phyloP scores from a whole-genome alignment of 768 basidiomycete genomes.

The Nevesoporus exiguus region DNA sequence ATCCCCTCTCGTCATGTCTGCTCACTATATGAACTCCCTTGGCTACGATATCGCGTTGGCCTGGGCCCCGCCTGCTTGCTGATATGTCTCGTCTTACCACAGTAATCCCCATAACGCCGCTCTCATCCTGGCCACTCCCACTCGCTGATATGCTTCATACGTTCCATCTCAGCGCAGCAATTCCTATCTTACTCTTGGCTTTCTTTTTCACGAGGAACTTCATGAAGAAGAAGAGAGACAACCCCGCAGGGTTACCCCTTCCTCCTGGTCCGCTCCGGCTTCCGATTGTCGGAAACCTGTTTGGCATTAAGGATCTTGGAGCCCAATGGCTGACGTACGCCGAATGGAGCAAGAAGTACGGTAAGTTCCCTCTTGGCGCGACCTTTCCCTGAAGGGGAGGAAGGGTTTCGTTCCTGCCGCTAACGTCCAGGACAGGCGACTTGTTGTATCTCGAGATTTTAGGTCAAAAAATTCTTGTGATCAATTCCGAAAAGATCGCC shows the following conservation, averaged over 20 bases:
- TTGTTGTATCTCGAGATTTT: constrained; percentile 28
- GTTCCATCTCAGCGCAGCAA: constrained; percentile 3
- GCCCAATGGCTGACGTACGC: constrained; percentile 38
- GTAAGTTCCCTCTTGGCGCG: constrained; percentile 19
- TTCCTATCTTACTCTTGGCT: constrained; percentile 1
- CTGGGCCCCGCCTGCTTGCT: not conserved
- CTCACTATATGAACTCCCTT: not conserved
- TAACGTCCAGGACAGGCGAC: constrained; percentile 17
- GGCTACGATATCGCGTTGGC: not conserved
- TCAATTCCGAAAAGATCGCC: constrained; percentile 24
- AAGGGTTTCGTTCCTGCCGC: too few species aligned
- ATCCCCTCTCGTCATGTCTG: not conserved
- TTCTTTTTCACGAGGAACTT: not conserved
- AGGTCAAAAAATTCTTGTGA: constrained; percentile 18
- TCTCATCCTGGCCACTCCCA: not conserved
- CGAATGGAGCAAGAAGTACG: constrained; percentile 42
- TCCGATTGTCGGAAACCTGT: constrained; percentile 44
- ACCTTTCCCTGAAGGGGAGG: too few species aligned
- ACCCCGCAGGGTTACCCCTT: constrained; percentile 23
- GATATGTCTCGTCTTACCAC: constrained; percentile 6
- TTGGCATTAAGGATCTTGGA: constrained; percentile 40
- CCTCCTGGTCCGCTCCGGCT: constrained; percentile 43
- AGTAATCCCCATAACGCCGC: not conserved
- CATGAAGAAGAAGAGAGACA: constrained; percentile 6
- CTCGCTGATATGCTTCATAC: constrained; percentile 1